Evolutionary conservation across 2,329 filamentous ascomycete genomes (phyloP).

Genomic region (Alternaria brassicicola): DNA sequence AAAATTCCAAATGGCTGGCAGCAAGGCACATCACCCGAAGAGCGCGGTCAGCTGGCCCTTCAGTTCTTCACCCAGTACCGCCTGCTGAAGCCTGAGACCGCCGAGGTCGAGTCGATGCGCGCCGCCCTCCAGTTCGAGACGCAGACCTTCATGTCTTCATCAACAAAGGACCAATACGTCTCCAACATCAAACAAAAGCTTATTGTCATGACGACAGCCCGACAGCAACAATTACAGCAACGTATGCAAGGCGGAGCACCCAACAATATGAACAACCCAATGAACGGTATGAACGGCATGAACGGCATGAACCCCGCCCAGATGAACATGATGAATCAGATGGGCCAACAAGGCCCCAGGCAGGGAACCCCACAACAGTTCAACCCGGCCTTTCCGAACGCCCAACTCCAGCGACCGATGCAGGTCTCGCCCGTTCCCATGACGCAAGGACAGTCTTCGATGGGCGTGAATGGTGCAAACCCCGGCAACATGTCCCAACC

Average conservation of each 20-base stretch:
- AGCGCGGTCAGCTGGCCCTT: slow-evolving; percentile 39
- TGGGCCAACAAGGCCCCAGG: slow-evolving; percentile 40
- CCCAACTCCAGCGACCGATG: slow-evolving; percentile 58
- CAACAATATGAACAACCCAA: slow-evolving; percentile 34
- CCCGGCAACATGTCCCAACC: slow-evolving; percentile 21
- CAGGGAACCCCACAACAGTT: slow-evolving; percentile 53
- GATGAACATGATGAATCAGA: slow-evolving; percentile 47
- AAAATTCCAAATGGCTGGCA: slow-evolving; percentile 44
- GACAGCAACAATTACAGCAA: slow-evolving; percentile 37
- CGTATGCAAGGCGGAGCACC: slow-evolving; percentile 30
- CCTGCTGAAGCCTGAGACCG: slow-evolving; percentile 40
- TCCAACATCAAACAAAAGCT: slow-evolving; percentile 39
- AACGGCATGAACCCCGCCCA: slow-evolving; percentile 41
- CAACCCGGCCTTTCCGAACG: slow-evolving; percentile 52
- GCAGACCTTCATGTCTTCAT: slow-evolving; percentile 31
- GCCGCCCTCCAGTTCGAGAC: slow-evolving; percentile 40
- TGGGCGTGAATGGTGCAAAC: slow-evolving; percentile 41
- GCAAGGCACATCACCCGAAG: slow-evolving; percentile 38
- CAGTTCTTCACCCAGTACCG: slow-evolving; percentile 45
- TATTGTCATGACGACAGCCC: slow-evolving; percentile 35
- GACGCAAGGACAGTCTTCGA: slow-evolving; percentile 39
- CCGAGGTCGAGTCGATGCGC: slow-evolving; percentile 37
- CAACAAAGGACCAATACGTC: slow-evolving; percentile 42
- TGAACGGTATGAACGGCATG: slow-evolving; percentile 42
- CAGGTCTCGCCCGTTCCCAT: slow-evolving; percentile 57